phyloP scores from a whole-genome alignment of 129 eudicot genomes.

The Helichrysum umbraculigerum region DNA sequence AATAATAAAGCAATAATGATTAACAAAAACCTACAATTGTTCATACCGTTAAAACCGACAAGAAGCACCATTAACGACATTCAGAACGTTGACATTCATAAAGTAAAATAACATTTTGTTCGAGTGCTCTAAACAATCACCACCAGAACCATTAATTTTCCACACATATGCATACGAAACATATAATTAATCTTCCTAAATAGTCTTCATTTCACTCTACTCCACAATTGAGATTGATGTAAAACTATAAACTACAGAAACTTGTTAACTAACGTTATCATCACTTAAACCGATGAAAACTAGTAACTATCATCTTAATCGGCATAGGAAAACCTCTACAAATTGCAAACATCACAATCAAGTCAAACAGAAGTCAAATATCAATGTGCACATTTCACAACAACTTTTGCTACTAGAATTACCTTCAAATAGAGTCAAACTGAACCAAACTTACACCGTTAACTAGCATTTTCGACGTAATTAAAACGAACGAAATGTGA shows the following conservation, averaged over 20 bases:
- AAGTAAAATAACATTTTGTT: too few relatives aligned
- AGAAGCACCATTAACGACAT: too few relatives aligned
- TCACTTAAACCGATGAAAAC: neutral
- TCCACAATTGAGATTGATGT: neutral
- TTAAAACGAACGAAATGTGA: too few relatives aligned
- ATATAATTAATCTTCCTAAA: neutral
- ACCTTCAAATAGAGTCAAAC: too few relatives aligned
- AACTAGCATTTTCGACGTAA: too few relatives aligned
- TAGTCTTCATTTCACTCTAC: neutral
- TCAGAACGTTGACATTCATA: too few relatives aligned
- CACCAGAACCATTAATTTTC: neutral
- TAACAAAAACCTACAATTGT: too few relatives aligned
- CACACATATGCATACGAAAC: neutral
- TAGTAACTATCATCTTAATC: neutral
- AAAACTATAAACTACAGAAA: neutral
- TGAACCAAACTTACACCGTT: too few relatives aligned
- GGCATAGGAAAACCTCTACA: neutral
- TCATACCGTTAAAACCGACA: too few relatives aligned
- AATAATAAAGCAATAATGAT: too few relatives aligned
- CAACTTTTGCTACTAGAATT: neutral
- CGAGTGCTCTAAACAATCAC: too few relatives aligned
- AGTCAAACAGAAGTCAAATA: slow-evolving; percentile 5
- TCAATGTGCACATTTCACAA: neutral
- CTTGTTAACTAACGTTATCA: neutral
- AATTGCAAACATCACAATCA: neutral